phyloP scores from a whole-genome alignment of 1,284 basidiomycete genomes.

The Athelia sp. region DNA sequence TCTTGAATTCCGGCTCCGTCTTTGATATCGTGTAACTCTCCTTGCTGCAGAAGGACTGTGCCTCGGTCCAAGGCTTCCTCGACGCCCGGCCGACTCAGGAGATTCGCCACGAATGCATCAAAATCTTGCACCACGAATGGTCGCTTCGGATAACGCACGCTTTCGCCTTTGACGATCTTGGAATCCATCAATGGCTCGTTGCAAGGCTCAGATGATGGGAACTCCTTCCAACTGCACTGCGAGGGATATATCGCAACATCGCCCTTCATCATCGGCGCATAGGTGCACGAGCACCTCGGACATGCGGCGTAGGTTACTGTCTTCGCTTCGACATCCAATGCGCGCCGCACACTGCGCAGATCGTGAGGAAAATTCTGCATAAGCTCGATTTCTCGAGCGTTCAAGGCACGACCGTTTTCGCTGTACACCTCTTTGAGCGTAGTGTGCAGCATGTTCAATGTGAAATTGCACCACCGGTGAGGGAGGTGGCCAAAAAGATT shows the following conservation, averaged over 20 bases:
- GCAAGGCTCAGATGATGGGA: neutral
- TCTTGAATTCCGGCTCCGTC: slow-evolving; percentile 5
- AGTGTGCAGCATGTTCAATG: neutral
- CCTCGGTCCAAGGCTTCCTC: neutral
- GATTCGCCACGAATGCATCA: neutral
- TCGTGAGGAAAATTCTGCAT: neutral
- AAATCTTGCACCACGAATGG: neutral
- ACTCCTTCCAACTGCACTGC: neutral
- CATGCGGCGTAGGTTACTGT: neutral
- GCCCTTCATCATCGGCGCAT: neutral
- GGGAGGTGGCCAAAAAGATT: neutral
- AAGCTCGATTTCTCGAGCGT: neutral
- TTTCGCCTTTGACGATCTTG: neutral
- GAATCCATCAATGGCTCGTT: neutral
- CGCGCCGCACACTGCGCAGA: neutral
- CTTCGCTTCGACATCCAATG: neutral
- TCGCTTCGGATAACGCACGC: neutral
- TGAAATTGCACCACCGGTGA: neutral
- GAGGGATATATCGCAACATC: neutral
- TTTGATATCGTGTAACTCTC: neutral
- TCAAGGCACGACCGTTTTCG: neutral
- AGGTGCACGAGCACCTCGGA: neutral
- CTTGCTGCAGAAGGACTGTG: neutral
- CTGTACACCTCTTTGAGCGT: neutral
- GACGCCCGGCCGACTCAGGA: neutral